phyloP scores from a whole-genome alignment of 345 rosid species.

The Salix koriyanagi region DNA sequence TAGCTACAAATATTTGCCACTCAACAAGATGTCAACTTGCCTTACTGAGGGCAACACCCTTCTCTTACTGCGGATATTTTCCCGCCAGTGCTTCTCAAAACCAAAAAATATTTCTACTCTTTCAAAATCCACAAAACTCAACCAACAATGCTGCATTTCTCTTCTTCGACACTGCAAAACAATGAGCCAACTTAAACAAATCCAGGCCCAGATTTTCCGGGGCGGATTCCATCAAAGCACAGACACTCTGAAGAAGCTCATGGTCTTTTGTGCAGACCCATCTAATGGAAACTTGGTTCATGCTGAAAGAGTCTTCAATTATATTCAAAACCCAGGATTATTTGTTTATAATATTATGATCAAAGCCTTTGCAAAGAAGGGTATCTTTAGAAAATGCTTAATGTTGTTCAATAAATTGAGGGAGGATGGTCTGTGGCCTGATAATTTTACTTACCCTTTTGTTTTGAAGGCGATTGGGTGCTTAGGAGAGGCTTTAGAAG shows the following conservation, averaged over 20 bases:
- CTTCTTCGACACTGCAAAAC: conserved; percentile 41
- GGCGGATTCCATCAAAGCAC: conserved; percentile 34
- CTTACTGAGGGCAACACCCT: not conserved
- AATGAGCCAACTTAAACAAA: conserved; percentile 37
- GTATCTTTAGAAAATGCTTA: conserved; percentile 38
- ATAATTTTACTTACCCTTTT: conserved; percentile 71
- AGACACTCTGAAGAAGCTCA: conserved; percentile 38
- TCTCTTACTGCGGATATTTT: not conserved
- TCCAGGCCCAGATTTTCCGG: conserved; percentile 44
- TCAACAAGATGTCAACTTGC: too few relatives aligned
- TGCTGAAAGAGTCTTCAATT: conserved; percentile 32
- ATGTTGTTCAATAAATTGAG: conserved; percentile 42
- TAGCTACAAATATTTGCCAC: too few relatives aligned
- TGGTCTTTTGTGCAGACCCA: conserved; percentile 36
- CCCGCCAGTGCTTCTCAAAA: not conserved
- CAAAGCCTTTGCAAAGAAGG: conserved; percentile 46
- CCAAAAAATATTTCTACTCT: conserved; percentile 4
- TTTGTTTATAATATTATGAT: conserved; percentile 52
- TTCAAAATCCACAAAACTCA: not conserved
- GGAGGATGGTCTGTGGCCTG: conserved; percentile 54
- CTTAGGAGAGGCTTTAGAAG: conserved; percentile 24
- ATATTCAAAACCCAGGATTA: conserved; percentile 33
- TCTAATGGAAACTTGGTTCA: conserved; percentile 29
- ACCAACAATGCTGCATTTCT: conserved; percentile 24
- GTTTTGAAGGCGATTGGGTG: conserved; percentile 38